phyloP scores from a whole-genome alignment of 164 flowering plant species.

The Annona cherimola region DNA sequence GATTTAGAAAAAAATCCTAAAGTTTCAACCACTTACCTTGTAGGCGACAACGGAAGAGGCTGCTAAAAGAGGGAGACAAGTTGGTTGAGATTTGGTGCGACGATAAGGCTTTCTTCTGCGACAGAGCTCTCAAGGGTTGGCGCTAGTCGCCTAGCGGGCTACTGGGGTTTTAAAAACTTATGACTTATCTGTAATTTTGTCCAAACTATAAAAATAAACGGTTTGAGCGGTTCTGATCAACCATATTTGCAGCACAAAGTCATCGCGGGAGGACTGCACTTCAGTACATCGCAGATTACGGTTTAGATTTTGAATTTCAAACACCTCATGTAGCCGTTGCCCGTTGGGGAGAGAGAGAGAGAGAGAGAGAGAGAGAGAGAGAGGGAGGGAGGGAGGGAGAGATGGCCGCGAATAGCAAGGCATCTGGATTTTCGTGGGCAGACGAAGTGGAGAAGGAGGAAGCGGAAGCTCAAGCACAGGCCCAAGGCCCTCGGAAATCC shows the following conservation, averaged over 20 bases:
- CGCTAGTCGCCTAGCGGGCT: no score
- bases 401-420: conserved; percentile 3
- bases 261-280: neutral
- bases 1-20: no score
- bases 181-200: no score
- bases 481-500: conserved; percentile 9
- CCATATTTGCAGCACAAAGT: neutral
- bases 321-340: neutral
- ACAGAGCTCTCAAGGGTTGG: no score
- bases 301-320: neutral
- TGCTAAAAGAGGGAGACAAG: no score
- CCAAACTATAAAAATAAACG: no score
- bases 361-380: neutral
- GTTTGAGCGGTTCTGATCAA: neutral
- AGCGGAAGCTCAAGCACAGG: conserved; percentile 12
- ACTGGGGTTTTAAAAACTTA: no score
- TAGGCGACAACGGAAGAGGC: no score
- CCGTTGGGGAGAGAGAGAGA: neutral
- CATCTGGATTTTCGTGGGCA: conserved; percentile 27
- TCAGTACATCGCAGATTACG: neutral
- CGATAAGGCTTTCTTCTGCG: no score
- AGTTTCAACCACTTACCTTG: no score
- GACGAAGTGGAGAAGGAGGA: conserved; percentile 36
- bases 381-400: conserved; percentile 1
- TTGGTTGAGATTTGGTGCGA: no score